Evolutionary conservation across 164 flowering plant species (phyloP), one percentile per base, ranked within the genome.

Genomic region (Aristolochia fimbriata): DNA sequence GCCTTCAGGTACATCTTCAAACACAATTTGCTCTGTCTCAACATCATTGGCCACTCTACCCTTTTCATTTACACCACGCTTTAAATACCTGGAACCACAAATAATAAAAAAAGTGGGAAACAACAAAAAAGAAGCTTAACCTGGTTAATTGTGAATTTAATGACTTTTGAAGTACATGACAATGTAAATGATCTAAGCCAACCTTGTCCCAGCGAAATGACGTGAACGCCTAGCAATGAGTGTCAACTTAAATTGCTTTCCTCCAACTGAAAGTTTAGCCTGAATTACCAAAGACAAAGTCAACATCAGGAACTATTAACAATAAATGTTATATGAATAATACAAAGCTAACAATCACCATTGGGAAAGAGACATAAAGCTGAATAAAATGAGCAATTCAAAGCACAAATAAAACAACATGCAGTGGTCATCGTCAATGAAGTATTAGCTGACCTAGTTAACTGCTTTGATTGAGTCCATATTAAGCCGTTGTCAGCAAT

Each of bases 191-290:
- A 43, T 46, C 19, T 4, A 31, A 56, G 50, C 73, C 54, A 62
- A 94, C 99, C 99, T 94, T 73, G 99, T 94, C 58, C 99, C 99
- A 68, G 99, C 99, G 78, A 76, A 94, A 69, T 88, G 94, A 59
- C 97, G 93, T 45, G 99, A 94, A 17, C 99, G 85, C 76, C 99
- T 81, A 17, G 99, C 96, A 77, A 94, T 87, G 62, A 94, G 88
- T 47, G 93, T 85, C 68, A 94, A 59, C 60, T 71, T 78, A 77
- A 91, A 83, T 48, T 83, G 80, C 65, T 73, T 80, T 31, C 83
- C 90, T 60, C 80, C 79, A 45, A 82, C 59, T 30, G 88, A 80
- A 69, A 84, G 75, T 68, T 80, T 80, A 54, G 78, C 83, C 97
- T 91, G 77, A 31, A 74, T 54, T 57, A 49, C 58, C 45, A 65